Percentiles rank a stretch among this genome's conserved stretches.
Evolutionary conservation across 2,329 filamentous ascomycete genomes (phyloP).

Genomic region (Basipetospora chlamydospora): DNA sequence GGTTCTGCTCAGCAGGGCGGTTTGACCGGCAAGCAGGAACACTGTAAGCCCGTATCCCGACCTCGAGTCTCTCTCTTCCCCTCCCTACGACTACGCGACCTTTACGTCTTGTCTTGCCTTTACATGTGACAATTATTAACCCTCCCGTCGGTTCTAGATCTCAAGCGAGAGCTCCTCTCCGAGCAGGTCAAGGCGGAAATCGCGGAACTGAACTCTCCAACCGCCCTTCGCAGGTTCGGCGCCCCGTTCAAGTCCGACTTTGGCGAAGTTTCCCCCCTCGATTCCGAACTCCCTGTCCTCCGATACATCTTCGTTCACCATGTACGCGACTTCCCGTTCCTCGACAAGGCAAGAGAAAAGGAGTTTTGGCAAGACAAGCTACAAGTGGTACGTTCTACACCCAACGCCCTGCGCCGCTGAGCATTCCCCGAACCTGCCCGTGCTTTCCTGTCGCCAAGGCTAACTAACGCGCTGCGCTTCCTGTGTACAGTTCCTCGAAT

Average conservation of each 20-base stretch:
- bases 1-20: slow-evolving; percentile 21
- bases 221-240: slow-evolving; percentile 85
- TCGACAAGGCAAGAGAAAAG: slow-evolving; percentile 93
- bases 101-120: not conserved
- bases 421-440: too few species aligned
- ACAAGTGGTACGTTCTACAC: slow-evolving; percentile 64
- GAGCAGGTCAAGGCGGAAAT: slow-evolving; percentile 87
- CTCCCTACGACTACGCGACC: too few species aligned
- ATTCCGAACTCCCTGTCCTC: slow-evolving; percentile 85
- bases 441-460: too few species aligned
- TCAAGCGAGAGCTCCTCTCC: slow-evolving; percentile 88
- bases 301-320: slow-evolving; percentile 97
- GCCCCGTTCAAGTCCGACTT: slow-evolving; percentile 87
- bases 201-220: slow-evolving; percentile 82
- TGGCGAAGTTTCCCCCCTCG: slow-evolving; percentile 82
- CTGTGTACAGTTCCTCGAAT: slow-evolving; percentile 66
- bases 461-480: slow-evolving; percentile 4
- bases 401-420: too few species aligned
- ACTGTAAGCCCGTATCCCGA: slow-evolving; percentile 54
- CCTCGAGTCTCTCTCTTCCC: too few species aligned
- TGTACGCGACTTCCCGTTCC: slow-evolving; percentile 93
- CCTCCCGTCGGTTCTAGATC: too few species aligned
- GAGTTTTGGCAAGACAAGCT: slow-evolving; percentile 99
- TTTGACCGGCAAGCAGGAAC: slow-evolving; percentile 92
- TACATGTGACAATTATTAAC: too few species aligned